Evolutionary conservation across 1,139 yeast genomes (phyloP), one percentile per base, ranked within the genome.

Genomic region (Candida labiduridarum): DNA sequence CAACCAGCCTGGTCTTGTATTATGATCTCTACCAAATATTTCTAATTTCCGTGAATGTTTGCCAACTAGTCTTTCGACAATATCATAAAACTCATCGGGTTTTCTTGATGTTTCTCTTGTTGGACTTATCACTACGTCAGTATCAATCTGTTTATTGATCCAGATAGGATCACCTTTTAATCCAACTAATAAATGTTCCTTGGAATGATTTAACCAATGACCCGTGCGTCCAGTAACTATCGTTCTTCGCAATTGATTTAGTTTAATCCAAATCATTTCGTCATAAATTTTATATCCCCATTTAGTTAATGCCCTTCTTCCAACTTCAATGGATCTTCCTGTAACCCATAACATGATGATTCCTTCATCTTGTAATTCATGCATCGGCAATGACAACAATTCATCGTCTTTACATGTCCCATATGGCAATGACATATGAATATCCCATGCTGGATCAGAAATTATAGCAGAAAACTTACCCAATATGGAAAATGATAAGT

Each of bases 151-250:
- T 46, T 75, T 72, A 54, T 80, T 80, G 25, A 89, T 63, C 96
- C 96, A 89, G n/a, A 65, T 59, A 0, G 96, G 94, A 43, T 79
- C 65, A 0, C 97, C 97, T 62, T 91, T 91, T 30, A 87, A 63
- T 0, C 96, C 98, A 27, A 92, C 89, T 11, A 92, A 69, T 44
- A 90, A 73, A 64, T 92, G 97, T 66, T 92, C 98, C 60, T 92
- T 92, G 0, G 97, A 89, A 66, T 92, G 98, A 63, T 92, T 92
- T 46, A 92, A 74, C 98, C 98, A 92, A 65, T 92, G 98, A 0
- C 98, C 98, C 0, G 98, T 92, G 55, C 97, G 73, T 0, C 98
- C 98, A 0, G 98, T 92, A 52, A 95, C 94, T 47, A 92, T 91
- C 0, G 97, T 92, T 55, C 96, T 72, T 31, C 86, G 83, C 53